Conservation (phyloP, 2,329 filamentous ascomycete genomes). For the Claviceps pazoutovae region DNA sequence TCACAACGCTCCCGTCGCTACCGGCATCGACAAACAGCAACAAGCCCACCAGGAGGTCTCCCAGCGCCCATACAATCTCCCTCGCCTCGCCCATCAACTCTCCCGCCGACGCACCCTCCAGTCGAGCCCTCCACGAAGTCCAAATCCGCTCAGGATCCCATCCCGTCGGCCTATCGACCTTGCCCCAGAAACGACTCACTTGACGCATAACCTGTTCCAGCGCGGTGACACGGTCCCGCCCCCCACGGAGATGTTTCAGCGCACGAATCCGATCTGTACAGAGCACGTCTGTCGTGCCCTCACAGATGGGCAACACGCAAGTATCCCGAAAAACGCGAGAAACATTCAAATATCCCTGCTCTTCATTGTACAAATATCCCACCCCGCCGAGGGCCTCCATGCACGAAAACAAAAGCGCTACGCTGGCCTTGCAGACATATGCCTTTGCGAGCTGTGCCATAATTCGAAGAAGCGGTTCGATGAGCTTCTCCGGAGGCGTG, state of each 20-base stretch:
- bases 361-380: conserved; percentile 50
- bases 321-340: conserved; percentile 52
- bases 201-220: conserved; percentile 26
- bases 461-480: conserved; percentile 36
- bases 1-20: conserved; percentile 21
- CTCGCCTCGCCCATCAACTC: conserved; percentile 33
- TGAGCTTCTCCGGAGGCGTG: conserved; percentile 19
- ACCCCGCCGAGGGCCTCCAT: conserved; percentile 55
- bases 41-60: conserved; percentile 29
- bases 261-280: conserved; percentile 36
- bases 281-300: conserved; percentile 60
- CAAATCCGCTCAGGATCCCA: conserved; percentile 24
- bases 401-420: conserved; percentile 37
- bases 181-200: conserved; percentile 12
- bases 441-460: conserved; percentile 49
- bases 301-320: conserved; percentile 52
- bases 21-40: conserved; percentile 28
- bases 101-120: conserved; percentile 21
- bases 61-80: conserved; percentile 27
- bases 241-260: conserved; percentile 29
- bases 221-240: conserved; percentile 24
- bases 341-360: conserved; percentile 51
- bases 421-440: conserved; percentile 35
- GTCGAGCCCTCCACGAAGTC: conserved; percentile 22
- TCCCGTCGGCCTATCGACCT: conserved; percentile 11